Evolutionary conservation across 768 basidiomycete species (phyloP).

Genomic region (Mycena filopes): DNA sequence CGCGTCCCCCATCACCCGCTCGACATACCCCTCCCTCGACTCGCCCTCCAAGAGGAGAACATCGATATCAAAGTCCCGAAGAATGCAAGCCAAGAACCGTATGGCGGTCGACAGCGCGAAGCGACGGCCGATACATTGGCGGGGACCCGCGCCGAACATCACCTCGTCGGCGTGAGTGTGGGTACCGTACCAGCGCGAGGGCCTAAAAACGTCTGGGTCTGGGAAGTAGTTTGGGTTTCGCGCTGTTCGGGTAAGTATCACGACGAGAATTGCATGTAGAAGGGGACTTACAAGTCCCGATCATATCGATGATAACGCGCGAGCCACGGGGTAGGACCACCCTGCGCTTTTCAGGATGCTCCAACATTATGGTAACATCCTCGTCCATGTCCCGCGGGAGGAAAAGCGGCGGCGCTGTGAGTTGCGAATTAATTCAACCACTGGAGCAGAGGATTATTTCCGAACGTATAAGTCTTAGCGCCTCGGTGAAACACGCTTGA

Average conservation of each 20-base stretch:
- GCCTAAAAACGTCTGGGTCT: constrained; percentile 39
- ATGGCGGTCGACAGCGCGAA: constrained; percentile 42
- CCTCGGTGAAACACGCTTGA: constrained; percentile 31
- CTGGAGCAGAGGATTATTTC: neutral
- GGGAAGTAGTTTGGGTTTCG: constrained; percentile 39
- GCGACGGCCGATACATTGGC: constrained; percentile 44
- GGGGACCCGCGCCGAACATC: constrained; percentile 41
- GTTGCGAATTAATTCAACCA: neutral
- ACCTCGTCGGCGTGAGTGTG: constrained; percentile 35
- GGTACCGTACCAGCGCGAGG: constrained; percentile 42
- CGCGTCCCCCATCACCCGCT: constrained; percentile 32
- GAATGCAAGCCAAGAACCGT: constrained; percentile 37
- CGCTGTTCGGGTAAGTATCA: constrained; percentile 26
- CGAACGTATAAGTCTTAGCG: constrained; percentile 36
- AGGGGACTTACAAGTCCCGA: constrained; percentile 37
- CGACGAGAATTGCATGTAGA: neutral
- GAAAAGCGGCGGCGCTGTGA: constrained; percentile 31
- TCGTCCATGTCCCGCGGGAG: constrained; percentile 28
- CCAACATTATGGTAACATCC: constrained; percentile 25
- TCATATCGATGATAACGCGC: constrained; percentile 37
- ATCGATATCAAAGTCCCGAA: constrained; percentile 44
- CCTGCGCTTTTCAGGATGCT: constrained; percentile 17
- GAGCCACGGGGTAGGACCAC: constrained; percentile 33
- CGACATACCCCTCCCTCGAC: constrained; percentile 35
- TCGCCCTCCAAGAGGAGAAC: constrained; percentile 33